These are phyloP conservation scores for Acacia melanoxylon DNA, from an alignment of 306 rosid species.

Conservation along the genomic window DNA sequence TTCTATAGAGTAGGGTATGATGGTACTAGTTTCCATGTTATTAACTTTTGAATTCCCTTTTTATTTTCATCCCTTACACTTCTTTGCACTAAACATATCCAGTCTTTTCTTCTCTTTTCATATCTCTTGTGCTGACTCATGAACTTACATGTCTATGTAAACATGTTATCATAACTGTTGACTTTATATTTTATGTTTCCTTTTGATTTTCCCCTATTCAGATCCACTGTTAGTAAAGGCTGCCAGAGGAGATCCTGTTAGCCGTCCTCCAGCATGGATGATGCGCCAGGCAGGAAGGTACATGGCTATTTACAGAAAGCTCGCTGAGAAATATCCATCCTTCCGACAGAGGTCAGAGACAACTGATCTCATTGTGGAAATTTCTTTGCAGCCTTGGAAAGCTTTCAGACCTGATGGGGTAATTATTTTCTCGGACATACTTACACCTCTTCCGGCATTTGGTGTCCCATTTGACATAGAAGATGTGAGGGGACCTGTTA, in stretches of 20 bases:
- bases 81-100: neutral
- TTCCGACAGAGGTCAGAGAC: constrained; percentile 98
- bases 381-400: constrained; percentile 99
- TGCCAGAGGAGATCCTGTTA: constrained; percentile 86
- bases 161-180: neutral
- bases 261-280: constrained; percentile 99
- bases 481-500: constrained; percentile 90
- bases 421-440: constrained; percentile 92
- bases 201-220: constrained; percentile 30
- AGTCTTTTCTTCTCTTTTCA: neutral
- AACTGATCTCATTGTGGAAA: constrained; percentile 97
- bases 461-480: constrained; percentile 95
- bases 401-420: constrained; percentile 98
- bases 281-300: constrained; percentile 99
- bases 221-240: constrained; percentile 96
- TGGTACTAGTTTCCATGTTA: neutral
- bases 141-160: constrained; percentile 8
- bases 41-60: neutral
- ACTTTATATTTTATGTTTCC: constrained; percentile 15
- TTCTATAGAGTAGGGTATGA: neutral
- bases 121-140: neutral
- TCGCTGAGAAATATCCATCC: constrained; percentile 93
- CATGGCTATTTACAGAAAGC: constrained; percentile 95
- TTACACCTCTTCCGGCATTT: constrained; percentile 94
- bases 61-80: neutral